phyloP scores from a whole-genome alignment of 1,139 yeast genomes.

The Suhomyces anneliseae region DNA sequence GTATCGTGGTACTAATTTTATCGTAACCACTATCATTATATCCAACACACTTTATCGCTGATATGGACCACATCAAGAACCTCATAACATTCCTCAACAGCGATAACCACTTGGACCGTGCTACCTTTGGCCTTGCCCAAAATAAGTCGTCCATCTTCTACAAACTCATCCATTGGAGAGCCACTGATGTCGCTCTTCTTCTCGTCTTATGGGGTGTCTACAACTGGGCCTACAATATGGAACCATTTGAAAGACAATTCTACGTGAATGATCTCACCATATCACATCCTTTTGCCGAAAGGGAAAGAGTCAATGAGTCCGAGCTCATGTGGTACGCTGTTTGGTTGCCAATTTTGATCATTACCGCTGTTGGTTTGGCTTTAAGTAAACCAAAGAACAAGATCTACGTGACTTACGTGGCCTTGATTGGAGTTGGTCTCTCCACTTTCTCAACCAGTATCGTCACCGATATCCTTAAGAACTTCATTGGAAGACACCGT shows the following conservation, averaged over 20 bases:
- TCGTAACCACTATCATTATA: not conserved
- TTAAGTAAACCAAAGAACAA: conserved; percentile 36
- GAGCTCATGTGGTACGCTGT: conserved; percentile 40
- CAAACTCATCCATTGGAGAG: conserved; percentile 52
- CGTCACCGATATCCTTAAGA: conserved; percentile 56
- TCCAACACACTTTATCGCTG: not conserved
- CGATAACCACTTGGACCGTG: conserved; percentile 37
- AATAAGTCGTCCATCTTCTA: conserved; percentile 20
- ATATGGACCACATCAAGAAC: conserved; percentile 1
- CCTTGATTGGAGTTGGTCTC: conserved; percentile 41
- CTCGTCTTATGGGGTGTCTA: conserved; percentile 44
- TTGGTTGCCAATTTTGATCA: conserved; percentile 36
- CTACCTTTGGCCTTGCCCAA: conserved; percentile 50
- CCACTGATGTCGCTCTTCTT: conserved; percentile 53
- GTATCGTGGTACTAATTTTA: not conserved
- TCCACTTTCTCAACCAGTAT: conserved; percentile 43
- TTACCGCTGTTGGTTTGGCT: conserved; percentile 25
- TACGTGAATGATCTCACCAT: conserved; percentile 40
- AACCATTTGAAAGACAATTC: conserved; percentile 75
- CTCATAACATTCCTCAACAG: conserved; percentile 12
- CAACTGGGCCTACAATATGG: conserved; percentile 43
- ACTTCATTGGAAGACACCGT: conserved; percentile 72
- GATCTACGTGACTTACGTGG: conserved; percentile 40
- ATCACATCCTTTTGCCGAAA: conserved; percentile 46
- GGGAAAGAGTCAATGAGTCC: conserved; percentile 39